A percentile compares a stretch with the other conserved stretches of the same genome.
Evolutionary conservation across 2,329 filamentous ascomycete genomes (phyloP).

Genomic region (Ascochyta clinopodiicola): DNA sequence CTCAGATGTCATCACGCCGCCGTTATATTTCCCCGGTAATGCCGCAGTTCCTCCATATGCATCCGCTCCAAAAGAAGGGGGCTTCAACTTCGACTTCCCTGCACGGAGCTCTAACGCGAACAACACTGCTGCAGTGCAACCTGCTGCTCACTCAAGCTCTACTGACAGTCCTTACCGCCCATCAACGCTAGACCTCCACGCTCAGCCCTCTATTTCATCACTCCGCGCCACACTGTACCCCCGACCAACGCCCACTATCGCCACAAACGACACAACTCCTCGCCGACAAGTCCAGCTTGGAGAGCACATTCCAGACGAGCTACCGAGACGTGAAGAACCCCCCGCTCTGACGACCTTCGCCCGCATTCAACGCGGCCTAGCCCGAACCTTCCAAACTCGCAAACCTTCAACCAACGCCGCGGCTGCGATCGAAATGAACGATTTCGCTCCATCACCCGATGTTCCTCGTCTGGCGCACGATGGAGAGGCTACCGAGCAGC

Average conservation of each 20-base stretch:
- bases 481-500: too few species aligned
- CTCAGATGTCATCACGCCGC: too few species aligned
- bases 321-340: neutral
- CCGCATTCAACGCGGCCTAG: neutral
- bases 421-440: neutral
- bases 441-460: neutral
- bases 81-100: too few species aligned
- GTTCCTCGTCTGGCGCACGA: neutral
- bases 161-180: neutral
- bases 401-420: neutral
- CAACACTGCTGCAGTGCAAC: neutral
- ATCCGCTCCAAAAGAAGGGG: too few species aligned
- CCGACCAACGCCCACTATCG: neutral
- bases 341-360: neutral
- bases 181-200: neutral
- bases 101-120: too few species aligned
- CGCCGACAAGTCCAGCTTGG: neutral
- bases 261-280: neutral
- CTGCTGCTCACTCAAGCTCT: neutral
- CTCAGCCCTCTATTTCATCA: neutral
- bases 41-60: too few species aligned
- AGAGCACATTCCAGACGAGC: neutral
- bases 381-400: too few species aligned
- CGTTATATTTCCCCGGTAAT: too few species aligned
- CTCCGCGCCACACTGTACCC: neutral